phyloP scores from a whole-genome alignment of 164 flowering plant genomes.

The Stephania japonica region DNA sequence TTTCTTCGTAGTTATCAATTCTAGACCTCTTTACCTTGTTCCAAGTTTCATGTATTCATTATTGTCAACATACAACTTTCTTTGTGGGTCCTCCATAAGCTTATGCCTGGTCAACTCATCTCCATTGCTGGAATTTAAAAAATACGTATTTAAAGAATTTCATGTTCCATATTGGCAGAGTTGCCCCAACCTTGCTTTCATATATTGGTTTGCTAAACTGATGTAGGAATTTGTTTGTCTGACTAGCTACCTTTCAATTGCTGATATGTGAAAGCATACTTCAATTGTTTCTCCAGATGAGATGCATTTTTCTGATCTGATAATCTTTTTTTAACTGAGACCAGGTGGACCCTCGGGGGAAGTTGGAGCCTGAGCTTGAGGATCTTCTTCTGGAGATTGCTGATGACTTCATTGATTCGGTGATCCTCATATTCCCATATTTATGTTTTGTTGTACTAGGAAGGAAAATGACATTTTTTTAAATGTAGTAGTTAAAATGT shows the following conservation, averaged over 20 bases:
- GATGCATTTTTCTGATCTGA: neutral
- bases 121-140: neutral
- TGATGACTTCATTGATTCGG: conserved; percentile 82
- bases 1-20: neutral
- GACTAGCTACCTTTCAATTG: neutral
- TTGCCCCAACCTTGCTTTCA: neutral
- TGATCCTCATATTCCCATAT: conserved; percentile 18
- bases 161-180: neutral
- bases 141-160: too few relatives aligned
- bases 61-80: neutral
- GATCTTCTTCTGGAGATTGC: conserved; percentile 82
- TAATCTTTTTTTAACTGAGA: conserved; percentile 13
- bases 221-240: neutral
- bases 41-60: neutral
- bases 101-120: neutral
- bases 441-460: conserved; percentile 10
- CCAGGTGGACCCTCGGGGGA: conserved; percentile 74
- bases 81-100: neutral
- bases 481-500: neutral
- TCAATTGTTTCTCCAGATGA: neutral
- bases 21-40: neutral
- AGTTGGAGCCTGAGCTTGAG: conserved; percentile 83
- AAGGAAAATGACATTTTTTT: conserved; percentile 7
- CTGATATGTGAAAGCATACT: too few relatives aligned
- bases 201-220: neutral